Base-by-base conservation (phyloP, 257 asterid genomes). In the Craterostigma plantagineum region DNA sequence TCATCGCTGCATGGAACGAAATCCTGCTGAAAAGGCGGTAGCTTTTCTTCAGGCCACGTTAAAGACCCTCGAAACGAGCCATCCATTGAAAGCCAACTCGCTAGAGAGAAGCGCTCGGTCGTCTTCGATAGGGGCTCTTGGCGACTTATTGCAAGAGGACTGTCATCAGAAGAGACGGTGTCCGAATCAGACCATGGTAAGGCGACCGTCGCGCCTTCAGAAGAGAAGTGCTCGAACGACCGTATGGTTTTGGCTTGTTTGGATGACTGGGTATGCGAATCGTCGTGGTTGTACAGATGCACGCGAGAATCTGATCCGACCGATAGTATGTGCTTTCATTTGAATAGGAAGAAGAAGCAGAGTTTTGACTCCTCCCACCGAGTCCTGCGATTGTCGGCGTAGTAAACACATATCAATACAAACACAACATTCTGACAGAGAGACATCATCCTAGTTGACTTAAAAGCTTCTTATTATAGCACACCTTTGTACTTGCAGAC, bases 1-100 rank as follows among this genome's bases (percentile, higher is more conserved):
- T 23, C 30, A 23, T 92, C n/a, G n/a, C n/a, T n/a, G n/a, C n/a
- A n/a, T n/a, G n/a, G n/a, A n/a, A n/a, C n/a, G n/a, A n/a, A 91
- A 51, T 81, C 91, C 54, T 59, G 58, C 9, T 5, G 63, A 56
- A 50, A 35, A 10, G 40, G 53, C 69, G 92, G 96, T 50, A 86
- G 94, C 47, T 61, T 78, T 57, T 86, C 96, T 50, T 77, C 91
- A 0, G 96, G 96, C 96, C 96, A 86, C 12, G 92, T 86, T 0
- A 49, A 62, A 0, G 73, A 57, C 16, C 68, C 68, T 62, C 73
- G 62, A 2, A 58, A 65, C 11, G 76, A 68, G 55, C 61, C 46
- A 33, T 81, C 84, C 76, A 39, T 50, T 10, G 80, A 63, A 45
- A 86, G 75, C 91, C 94, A 81, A 45, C 56, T 81, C 14, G 73